Conservation (phyloP, 495 filamentous ascomycete genomes). For the Penicilliopsis zonata region DNA sequence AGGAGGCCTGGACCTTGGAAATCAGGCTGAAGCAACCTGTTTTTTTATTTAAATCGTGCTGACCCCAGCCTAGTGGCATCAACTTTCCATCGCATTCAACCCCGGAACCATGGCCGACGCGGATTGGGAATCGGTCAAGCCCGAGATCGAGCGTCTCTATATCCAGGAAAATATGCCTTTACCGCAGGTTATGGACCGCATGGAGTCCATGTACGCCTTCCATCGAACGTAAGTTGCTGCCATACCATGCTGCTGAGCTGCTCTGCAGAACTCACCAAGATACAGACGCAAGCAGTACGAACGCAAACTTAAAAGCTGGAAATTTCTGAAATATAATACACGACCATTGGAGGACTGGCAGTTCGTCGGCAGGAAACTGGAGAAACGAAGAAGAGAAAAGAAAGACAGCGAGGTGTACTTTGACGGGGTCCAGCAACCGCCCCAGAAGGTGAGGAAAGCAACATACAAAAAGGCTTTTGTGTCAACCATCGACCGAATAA, state of each 20-base stretch:
- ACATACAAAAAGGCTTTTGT: conserved; percentile 5
- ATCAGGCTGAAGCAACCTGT: too few species aligned
- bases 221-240: conserved; percentile 22
- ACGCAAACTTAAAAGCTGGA: conserved; percentile 3
- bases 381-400: conserved; percentile 5
- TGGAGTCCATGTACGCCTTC: conserved; percentile 24
- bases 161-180: conserved; percentile 26
- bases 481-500: conserved; percentile 2
- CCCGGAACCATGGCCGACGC: conserved; percentile 5
- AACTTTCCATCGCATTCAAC: too few species aligned
- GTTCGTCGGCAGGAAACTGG: conserved; percentile 3
- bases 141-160: conserved; percentile 22
- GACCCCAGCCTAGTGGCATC: too few species aligned
- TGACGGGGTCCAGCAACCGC: conserved; percentile 1
- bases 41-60: too few species aligned
- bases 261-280: background rate
- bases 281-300: conserved; percentile 4
- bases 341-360: background rate
- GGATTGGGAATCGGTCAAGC: conserved; percentile 4
- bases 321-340: conserved; percentile 4
- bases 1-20: too few species aligned
- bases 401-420: conserved; percentile 9
- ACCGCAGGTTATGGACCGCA: conserved; percentile 25
- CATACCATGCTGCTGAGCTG: background rate
- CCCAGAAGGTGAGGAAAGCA: conserved; percentile 3